phyloP scores from a whole-genome alignment of 352 stramenopile species.

The Phytophthora quininea region DNA sequence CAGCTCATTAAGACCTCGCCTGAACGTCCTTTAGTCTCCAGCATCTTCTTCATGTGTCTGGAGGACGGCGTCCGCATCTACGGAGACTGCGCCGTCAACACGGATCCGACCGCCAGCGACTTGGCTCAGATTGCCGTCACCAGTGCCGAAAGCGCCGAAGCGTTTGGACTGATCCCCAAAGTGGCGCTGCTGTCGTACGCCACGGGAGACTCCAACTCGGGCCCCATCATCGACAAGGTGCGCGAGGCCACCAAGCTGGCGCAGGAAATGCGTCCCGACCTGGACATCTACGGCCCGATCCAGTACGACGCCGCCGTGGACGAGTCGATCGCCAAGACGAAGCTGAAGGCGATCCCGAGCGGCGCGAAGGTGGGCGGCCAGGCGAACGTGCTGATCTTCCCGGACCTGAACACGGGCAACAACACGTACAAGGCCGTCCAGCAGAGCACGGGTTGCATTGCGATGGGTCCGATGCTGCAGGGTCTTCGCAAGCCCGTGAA shows the following conservation, averaged over 20 bases:
- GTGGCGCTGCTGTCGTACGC: constrained; percentile 87
- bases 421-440: constrained; percentile 92
- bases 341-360: constrained; percentile 71
- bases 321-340: constrained; percentile 78
- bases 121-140: constrained; percentile 83
- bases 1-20: constrained; percentile 88
- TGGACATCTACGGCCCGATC: constrained; percentile 88
- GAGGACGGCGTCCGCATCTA: constrained; percentile 85
- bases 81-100: constrained; percentile 89
- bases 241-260: constrained; percentile 76
- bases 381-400: constrained; percentile 89
- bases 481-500: constrained; percentile 90
- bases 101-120: constrained; percentile 71
- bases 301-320: constrained; percentile 88
- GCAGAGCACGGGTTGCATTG: constrained; percentile 76
- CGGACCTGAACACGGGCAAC: constrained; percentile 89
- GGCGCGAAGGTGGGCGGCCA: constrained; percentile 73
- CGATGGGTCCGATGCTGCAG: constrained; percentile 89
- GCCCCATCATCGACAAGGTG: constrained; percentile 88
- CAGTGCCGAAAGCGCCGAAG: constrained; percentile 73
- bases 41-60: constrained; percentile 90
- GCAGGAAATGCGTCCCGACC: constrained; percentile 64
- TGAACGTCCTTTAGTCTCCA: constrained; percentile 76
- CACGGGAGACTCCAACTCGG: constrained; percentile 80
- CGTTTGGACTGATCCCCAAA: constrained; percentile 82